Evolutionary conservation across 2,329 filamentous ascomycete species (phyloP).

Genomic region (Delphinella strobiligena): DNA sequence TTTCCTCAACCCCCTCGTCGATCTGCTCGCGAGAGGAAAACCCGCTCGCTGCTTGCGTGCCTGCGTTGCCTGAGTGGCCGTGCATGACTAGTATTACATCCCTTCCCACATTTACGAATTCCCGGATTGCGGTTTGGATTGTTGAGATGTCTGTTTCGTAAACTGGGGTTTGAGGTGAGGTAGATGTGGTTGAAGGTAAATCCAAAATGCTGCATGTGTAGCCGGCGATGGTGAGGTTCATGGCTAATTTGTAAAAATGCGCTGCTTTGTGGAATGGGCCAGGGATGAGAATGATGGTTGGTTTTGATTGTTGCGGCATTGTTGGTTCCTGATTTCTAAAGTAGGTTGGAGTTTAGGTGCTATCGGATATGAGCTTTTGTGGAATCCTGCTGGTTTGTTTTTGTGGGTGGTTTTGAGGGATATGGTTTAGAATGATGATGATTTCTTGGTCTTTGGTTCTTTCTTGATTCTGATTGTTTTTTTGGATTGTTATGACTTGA

Average conservation of each 20-base stretch:
- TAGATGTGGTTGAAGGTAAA: neutral
- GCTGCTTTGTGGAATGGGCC: conserved; percentile 17
- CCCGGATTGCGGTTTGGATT: conserved; percentile 13
- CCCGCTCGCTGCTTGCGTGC: conserved; percentile 16
- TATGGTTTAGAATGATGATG: too few relatives aligned
- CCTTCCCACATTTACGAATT: conserved; percentile 14
- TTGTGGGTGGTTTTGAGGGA: too few relatives aligned
- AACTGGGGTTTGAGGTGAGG: neutral
- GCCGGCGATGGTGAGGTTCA: conserved; percentile 13
- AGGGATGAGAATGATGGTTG: conserved; percentile 17
- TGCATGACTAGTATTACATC: conserved; percentile 20
- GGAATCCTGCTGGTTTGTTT: too few relatives aligned
- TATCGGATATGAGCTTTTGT: neutral
- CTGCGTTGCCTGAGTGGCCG: conserved; percentile 18
- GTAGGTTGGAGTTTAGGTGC: neutral
- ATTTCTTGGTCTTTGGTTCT: too few relatives aligned
- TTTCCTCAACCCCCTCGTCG: too few relatives aligned
- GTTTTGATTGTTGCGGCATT: neutral
- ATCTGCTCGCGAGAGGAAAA: too few relatives aligned
- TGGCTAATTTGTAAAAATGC: conserved; percentile 13
- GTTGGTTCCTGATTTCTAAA: neutral
- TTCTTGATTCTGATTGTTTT: too few relatives aligned
- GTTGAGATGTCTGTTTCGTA: conserved; percentile 1
- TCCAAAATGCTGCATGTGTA: conserved; percentile 11
- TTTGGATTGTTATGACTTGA: too few relatives aligned